A percentile compares a stretch with the other conserved stretches of the same genome.
Conservation (phyloP, 768 basidiomycete genomes). For the Mycena belliarum region DNA sequence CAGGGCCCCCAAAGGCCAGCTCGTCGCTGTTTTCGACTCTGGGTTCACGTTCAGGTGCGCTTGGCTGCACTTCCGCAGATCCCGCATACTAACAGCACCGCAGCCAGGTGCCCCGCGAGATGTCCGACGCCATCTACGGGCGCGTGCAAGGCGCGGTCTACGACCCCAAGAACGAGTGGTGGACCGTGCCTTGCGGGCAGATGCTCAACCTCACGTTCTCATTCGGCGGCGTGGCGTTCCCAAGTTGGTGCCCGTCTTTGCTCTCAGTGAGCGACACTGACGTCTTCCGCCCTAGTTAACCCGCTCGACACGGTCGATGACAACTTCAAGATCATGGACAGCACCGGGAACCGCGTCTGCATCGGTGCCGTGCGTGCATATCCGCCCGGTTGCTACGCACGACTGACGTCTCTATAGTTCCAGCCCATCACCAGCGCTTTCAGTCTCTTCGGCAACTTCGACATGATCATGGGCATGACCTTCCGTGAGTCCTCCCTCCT, state of each 20-base stretch:
- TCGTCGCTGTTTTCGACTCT: conserved; percentile 67
- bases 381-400: not conserved
- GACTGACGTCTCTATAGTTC: conserved; percentile 46
- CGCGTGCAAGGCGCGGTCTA: conserved; percentile 48
- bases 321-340: conserved; percentile 30
- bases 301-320: conserved; percentile 31
- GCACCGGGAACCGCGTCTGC: conserved; percentile 35
- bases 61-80: too few species aligned
- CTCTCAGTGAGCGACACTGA: not conserved
- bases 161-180: conserved; percentile 47
- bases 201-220: conserved; percentile 67
- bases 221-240: conserved; percentile 57
- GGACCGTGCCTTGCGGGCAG: conserved; percentile 63
- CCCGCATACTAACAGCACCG: too few species aligned
- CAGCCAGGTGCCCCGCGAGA: conserved; percentile 12
- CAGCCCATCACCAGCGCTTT: conserved; percentile 61
- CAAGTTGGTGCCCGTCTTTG: conserved; percentile 39
- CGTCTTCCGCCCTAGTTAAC: conserved; percentile 1
- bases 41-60: conserved; percentile 57
- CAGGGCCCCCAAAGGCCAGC: conserved; percentile 43
- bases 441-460: conserved; percentile 45
- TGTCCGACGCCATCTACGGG: conserved; percentile 65
- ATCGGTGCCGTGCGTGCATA: conserved; percentile 43
- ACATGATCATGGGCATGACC: conserved; percentile 73
- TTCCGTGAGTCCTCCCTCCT: conserved; percentile 57